Evolutionary conservation across 2,329 filamentous ascomycete species (phyloP), one percentile per base, ranked within the genome.

Genomic region (Camptophora hylomeconis): DNA sequence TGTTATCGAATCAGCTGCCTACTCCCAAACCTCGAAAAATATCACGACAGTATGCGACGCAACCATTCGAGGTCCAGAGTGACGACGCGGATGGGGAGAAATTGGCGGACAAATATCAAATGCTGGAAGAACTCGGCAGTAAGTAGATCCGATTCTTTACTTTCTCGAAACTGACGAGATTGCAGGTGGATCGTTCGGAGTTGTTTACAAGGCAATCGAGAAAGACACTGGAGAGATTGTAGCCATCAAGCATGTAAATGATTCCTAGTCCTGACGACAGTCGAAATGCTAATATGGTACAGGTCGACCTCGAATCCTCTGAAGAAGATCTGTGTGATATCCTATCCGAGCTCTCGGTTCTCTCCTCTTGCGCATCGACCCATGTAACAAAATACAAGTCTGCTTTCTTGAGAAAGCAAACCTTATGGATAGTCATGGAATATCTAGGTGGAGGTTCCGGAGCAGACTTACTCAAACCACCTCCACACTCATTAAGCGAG

Each of bases 391-490:
- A 92, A 52, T 98, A 98, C 66, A 92, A 86, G 53, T 80, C 82
- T 13, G 94, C 86, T 50, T 98, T 95, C 54, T 69, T 95, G n/a
- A 75, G 82, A 44, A 89, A 89, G 15, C 80, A 86, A 52, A 98
- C 95, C 59, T 63, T 98, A 63, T 98, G 89, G 89, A 98, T 98
- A 50, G 83, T 95, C 34, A 98, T 98, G 89, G 89, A 98, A 56
- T 98, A 80, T 50, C 63, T 98, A 7, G 89, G 89, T 5, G 89
- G 89, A 39, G 89, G 89, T 21, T 95, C 89, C 11, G 94, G 89
- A 52, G 67, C 94, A 41, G 89, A 98, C 53, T 56, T 98, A 63
- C 81, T 92, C 26, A 45, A 40, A 29, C 38, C 42, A 4, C 39
- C 42, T 17, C 31, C 51, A 51, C 32, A 56, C 37, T 10, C 11